Evolutionary conservation across 441 rosid genomes (phyloP).

Genomic region (Manihot esculenta): DNA sequence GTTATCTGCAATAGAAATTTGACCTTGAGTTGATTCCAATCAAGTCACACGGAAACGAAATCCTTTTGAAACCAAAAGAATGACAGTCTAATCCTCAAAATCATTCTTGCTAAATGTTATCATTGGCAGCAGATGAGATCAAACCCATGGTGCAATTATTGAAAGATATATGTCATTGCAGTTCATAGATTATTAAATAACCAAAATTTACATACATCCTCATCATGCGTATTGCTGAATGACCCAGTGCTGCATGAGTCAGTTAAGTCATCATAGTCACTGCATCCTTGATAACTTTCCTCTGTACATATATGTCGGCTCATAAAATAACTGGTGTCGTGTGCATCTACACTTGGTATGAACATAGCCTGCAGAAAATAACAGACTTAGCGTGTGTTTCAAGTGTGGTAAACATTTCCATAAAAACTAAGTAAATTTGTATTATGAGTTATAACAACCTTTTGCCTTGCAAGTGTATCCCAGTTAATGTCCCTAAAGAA

Average conservation of each 20-base stretch:
- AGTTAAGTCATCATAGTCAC: constrained; percentile 85
- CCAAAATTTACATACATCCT: constrained; percentile 53
- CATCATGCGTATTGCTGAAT: constrained; percentile 64
- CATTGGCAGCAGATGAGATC: not conserved
- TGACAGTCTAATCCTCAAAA: not conserved
- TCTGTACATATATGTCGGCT: constrained; percentile 94
- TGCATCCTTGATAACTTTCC: constrained; percentile 70
- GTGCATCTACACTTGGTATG: constrained; percentile 83
- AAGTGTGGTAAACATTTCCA: not conserved
- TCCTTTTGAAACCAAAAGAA: not conserved
- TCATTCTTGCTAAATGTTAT: not conserved
- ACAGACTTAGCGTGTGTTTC: constrained; percentile 10
- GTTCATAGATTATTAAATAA: constrained; percentile 11
- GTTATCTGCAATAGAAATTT: not conserved
- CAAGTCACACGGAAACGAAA: not conserved
- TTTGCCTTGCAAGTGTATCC: constrained; percentile 96
- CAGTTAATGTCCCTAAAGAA: constrained; percentile 89
- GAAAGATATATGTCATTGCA: constrained; percentile 6
- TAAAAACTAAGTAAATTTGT: constrained; percentile 14
- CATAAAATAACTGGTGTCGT: constrained; percentile 92
- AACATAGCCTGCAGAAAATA: constrained; percentile 74
- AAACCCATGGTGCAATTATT: constrained; percentile 5
- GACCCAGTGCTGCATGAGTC: constrained; percentile 86
- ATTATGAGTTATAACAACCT: constrained; percentile 45
- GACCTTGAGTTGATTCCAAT: not conserved